A percentile compares a stretch with the other conserved stretches of the same genome.
phyloP scores from a whole-genome alignment of 352 stramenopile species.

The Phytophthora palmivora region DNA sequence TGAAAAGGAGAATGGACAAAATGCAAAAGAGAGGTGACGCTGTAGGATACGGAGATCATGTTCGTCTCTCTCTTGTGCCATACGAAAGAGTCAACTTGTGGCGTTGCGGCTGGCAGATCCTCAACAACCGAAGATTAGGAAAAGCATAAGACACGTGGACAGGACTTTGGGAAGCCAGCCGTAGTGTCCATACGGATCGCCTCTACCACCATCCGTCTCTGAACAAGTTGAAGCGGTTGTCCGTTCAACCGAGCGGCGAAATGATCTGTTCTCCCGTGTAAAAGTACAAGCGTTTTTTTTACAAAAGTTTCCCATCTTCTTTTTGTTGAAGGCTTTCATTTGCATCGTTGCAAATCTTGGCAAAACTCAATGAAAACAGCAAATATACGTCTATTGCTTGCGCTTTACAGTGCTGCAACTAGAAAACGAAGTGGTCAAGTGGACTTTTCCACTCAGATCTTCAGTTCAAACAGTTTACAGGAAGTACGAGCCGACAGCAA shows the following conservation, averaged over 20 bases:
- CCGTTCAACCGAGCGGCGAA: constrained; percentile 20
- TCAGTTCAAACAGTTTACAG: constrained; percentile 30
- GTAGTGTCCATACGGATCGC: constrained; percentile 18
- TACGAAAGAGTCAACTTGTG: constrained; percentile 25
- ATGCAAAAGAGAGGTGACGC: constrained; percentile 1
- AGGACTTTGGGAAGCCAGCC: constrained; percentile 2
- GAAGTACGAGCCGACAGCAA: constrained; percentile 34
- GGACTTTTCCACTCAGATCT: neutral
- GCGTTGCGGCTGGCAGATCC: constrained; percentile 27
- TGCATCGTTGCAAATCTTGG: neutral
- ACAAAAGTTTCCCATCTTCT: neutral
- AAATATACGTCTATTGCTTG: constrained; percentile 38
- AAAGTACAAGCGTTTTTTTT: neutral
- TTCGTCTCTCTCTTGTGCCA: constrained; percentile 23
- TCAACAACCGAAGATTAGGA: constrained; percentile 10
- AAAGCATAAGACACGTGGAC: constrained; percentile 16
- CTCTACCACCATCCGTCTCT: constrained; percentile 19
- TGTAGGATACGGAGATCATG: constrained; percentile 5
- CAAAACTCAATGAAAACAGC: constrained; percentile 10
- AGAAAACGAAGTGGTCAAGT: neutral
- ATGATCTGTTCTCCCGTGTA: constrained; percentile 12
- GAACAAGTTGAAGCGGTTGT: constrained; percentile 7
- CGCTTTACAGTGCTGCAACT: constrained; percentile 23
- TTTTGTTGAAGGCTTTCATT: neutral
- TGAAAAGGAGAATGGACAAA: constrained; percentile 29